A percentile compares a stretch with the other conserved stretches of the same genome.
Conservation (phyloP, 208 protist species). For the Acanthamoeba pearcei region DNA sequence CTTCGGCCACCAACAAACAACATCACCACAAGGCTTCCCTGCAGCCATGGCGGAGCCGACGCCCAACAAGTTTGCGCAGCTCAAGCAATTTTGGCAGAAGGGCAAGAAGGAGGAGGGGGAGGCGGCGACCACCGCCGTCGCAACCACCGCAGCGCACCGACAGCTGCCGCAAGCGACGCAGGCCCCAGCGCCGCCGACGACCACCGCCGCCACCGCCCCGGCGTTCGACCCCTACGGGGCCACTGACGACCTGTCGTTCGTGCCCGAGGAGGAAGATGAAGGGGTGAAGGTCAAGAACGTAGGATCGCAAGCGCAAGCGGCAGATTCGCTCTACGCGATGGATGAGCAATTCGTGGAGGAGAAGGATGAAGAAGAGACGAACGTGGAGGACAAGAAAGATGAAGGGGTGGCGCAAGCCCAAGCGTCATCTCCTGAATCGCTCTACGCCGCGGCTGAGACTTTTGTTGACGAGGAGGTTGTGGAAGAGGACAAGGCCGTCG, state of each 20-base stretch:
- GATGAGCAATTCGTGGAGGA: neutral
- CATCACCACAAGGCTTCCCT: too few species aligned
- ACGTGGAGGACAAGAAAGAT: neutral
- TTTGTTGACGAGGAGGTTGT: neutral
- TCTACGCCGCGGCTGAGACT: neutral
- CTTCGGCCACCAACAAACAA: too few species aligned
- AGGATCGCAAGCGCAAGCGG: neutral
- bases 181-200: neutral
- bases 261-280: neutral
- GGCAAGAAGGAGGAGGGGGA: neutral
- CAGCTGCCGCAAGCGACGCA: neutral
- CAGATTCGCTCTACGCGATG: neutral
- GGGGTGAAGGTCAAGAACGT: neutral
- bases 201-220: too few species aligned
- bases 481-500: neutral
- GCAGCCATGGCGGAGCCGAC: neutral
- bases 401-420: neutral
- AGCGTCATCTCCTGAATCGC: neutral
- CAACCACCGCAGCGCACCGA: neutral
- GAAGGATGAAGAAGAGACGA: neutral
- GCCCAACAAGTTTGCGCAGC: slow-evolving; percentile 4
- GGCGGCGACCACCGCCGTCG: neutral
- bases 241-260: neutral
- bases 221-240: neutral
- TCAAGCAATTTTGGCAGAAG: slow-evolving; percentile 11